These are phyloP conservation scores for Ilyonectria sp. DNA, from an alignment of 2,329 filamentous ascomycete genomes.

Conservation along the genomic window DNA sequence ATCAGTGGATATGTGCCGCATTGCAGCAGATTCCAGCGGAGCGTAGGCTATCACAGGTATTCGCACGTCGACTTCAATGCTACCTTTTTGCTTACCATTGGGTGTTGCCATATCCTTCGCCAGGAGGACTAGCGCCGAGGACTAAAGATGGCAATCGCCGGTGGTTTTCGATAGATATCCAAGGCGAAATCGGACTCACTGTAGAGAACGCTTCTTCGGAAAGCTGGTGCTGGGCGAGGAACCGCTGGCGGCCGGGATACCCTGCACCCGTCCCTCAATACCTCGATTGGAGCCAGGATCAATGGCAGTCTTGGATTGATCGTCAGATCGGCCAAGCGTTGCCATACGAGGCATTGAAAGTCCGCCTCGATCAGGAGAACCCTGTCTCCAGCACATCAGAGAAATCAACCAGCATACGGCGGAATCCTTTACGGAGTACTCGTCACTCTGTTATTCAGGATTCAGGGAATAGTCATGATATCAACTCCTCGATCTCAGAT, in stretches of 20 bases:
- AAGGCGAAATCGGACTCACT: slow-evolving; percentile 1
- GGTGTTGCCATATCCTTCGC: slow-evolving; percentile 25
- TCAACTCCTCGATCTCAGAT: slow-evolving; percentile 11
- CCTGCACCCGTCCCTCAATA: slow-evolving; percentile 23
- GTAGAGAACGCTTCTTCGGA: slow-evolving; percentile 13
- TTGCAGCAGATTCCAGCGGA: slow-evolving; percentile 19
- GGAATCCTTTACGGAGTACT: slow-evolving; percentile 17
- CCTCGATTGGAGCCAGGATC: slow-evolving; percentile 26
- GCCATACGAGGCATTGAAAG: slow-evolving; percentile 7
- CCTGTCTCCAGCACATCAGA: neutral
- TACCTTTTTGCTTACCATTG: slow-evolving; percentile 22
- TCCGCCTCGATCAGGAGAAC: slow-evolving; percentile 10
- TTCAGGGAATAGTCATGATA: slow-evolving; percentile 2
- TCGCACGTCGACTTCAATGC: slow-evolving; percentile 15
- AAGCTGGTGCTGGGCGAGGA: slow-evolving; percentile 24
- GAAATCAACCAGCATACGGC: neutral
- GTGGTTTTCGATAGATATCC: slow-evolving; percentile 30
- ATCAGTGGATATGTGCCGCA: slow-evolving; percentile 19
- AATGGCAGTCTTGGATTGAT: slow-evolving; percentile 29
- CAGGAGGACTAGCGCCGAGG: slow-evolving; percentile 16
- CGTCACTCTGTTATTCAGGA: slow-evolving; percentile 12
- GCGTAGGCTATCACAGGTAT: slow-evolving; percentile 16
- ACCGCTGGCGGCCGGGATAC: slow-evolving; percentile 18
- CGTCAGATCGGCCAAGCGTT: slow-evolving; percentile 22
- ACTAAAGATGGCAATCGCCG: slow-evolving; percentile 21